These are phyloP conservation scores for Coniochaeta sp. DNA, from an alignment of 2,329 filamentous ascomycete genomes.

Conservation along the genomic window DNA sequence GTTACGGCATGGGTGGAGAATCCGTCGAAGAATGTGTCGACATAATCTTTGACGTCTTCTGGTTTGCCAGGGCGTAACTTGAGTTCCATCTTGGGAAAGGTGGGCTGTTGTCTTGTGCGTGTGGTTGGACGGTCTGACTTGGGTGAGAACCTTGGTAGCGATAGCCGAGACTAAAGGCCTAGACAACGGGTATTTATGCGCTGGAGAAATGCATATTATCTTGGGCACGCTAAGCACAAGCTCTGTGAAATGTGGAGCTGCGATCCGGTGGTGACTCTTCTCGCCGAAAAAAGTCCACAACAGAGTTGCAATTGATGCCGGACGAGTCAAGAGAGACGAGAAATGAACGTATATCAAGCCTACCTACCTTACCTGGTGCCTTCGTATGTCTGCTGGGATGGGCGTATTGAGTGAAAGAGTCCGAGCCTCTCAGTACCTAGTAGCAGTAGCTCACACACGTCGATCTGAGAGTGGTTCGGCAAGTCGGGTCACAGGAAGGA, in stretches of 20 bases:
- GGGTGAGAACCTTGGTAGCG: background rate
- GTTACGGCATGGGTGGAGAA: constrained; percentile 32
- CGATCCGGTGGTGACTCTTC: background rate
- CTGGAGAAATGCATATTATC: background rate
- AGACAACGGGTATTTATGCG: background rate
- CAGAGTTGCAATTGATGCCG: background rate
- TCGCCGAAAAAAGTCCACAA: background rate
- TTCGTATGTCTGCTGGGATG: too few relatives aligned
- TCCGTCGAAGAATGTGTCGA: constrained; percentile 34
- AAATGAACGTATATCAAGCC: too few relatives aligned
- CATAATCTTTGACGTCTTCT: constrained; percentile 31
- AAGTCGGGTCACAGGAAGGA: too few relatives aligned
- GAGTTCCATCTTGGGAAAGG: constrained; percentile 6
- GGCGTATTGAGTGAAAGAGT: too few relatives aligned
- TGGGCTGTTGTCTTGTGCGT: background rate
- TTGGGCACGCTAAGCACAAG: background rate
- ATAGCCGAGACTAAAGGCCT: background rate
- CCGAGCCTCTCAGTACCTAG: too few relatives aligned
- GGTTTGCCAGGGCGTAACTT: constrained; percentile 28
- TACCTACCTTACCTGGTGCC: background rate
- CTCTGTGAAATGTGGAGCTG: background rate
- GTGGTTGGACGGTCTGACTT: background rate
- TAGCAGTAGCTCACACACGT: too few relatives aligned
- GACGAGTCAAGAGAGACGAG: background rate
- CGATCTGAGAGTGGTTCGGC: too few relatives aligned